These are phyloP conservation scores for Escovopsis sp. DNA, from an alignment of 2,329 filamentous ascomycete genomes.

Conservation along the genomic window DNA sequence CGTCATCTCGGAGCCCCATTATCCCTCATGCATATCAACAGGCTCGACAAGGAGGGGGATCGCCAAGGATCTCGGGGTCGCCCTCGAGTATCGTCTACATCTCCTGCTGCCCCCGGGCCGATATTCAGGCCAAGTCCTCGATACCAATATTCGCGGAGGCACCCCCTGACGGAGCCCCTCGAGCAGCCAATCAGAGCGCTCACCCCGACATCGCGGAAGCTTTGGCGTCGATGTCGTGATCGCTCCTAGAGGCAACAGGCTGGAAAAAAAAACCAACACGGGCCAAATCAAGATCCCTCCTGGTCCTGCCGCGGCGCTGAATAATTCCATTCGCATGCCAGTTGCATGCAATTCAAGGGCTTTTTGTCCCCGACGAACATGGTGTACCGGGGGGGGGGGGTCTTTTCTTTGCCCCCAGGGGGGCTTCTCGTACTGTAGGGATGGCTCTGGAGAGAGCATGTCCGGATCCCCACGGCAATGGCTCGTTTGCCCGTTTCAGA, in stretches of 20 bases:
- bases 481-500: too few species aligned
- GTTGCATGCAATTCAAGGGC: too few species aligned
- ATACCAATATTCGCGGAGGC: not conserved
- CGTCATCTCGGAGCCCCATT: too few species aligned
- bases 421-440: slow-evolving; percentile 6
- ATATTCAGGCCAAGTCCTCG: not conserved
- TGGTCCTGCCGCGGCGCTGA: too few species aligned
- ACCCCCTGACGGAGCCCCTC: slow-evolving; percentile 3
- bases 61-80: too few species aligned
- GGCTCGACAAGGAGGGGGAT: not conserved
- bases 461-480: too few species aligned
- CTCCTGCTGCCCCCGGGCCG: not conserved
- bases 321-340: too few species aligned
- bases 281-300: too few species aligned
- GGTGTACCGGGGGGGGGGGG: slow-evolving; percentile 11
- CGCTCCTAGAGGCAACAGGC: slow-evolving; percentile 19
- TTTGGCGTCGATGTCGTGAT: slow-evolving; percentile 40
- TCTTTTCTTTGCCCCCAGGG: too few species aligned
- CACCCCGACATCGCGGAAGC: slow-evolving; percentile 27
- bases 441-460: too few species aligned
- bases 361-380: slow-evolving; percentile 13
- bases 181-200: slow-evolving; percentile 21
- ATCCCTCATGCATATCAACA: not conserved
- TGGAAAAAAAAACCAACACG: too few species aligned
- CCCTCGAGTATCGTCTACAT: slow-evolving; percentile 3